Base-by-base conservation (phyloP, 495 filamentous ascomycete species). In the Aspergillus nidulans region DNA sequence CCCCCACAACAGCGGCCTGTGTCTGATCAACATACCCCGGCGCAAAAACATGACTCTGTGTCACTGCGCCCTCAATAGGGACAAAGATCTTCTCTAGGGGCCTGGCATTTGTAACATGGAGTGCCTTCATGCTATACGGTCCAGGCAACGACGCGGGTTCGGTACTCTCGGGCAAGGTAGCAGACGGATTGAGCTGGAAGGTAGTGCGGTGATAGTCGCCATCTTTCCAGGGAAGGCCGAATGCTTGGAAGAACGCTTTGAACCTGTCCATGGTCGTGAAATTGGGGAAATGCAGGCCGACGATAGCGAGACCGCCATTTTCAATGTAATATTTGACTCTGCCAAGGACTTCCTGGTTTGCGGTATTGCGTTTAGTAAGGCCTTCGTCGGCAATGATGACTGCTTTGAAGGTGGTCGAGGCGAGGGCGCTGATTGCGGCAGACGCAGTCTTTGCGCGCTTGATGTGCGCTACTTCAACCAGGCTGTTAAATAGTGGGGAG, bases 91-190 rank as follows among this genome's bases (percentile, higher is more conserved):
- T 71, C 28, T 70, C 61, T 2, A 58, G 19, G 13, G 26, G 32
- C 28, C 23, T 39, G 5, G 68, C 68, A 46, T 64, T 56, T 56
- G 69, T 62, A 28, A 78, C 55, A 57, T 72, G 71, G 7, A 75
- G 50, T 6, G 63, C 70, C 65, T 77, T 79, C 65, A 75, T 73
- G 57, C 69, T 74, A 60, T 75, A 77, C 25, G 59, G 50, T 13
- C 42, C 25, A 15, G 71, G 67, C 4, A 40, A 40, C 16, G 79
- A 63, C 20, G 36, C 51, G 24, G 24, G 32, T 45, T 42, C 43
- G 21, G 60, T 26, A 41, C 55, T 57, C 19, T 44, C 41, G 16
- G 63, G 51, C n/a, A 61, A 28, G 13, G 34, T 20, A 24, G 28
- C 20, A 3, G 56, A 47, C 5, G 55, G 52, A 44, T 59, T 63